These are phyloP conservation scores for Geosmithia flava DNA, from an alignment of 2,329 filamentous ascomycete species.

Conservation along the genomic window DNA sequence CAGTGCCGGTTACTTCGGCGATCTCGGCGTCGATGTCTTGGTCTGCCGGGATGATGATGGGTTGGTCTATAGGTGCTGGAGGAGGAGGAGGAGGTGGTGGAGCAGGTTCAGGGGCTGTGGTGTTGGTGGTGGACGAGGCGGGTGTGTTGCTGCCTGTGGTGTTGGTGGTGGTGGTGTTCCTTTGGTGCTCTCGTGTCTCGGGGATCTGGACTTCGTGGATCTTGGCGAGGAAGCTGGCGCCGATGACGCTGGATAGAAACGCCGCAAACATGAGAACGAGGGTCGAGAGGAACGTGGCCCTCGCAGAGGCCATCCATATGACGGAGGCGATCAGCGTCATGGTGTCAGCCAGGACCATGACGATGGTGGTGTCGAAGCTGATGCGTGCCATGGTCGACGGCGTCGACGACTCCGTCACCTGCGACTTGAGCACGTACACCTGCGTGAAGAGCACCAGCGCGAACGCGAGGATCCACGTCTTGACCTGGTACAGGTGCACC, in stretches of 20 bases:
- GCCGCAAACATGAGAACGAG: constrained; percentile 36
- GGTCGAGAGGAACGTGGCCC: constrained; percentile 42
- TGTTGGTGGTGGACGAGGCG: constrained; percentile 6
- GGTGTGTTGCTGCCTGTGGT: constrained; percentile 10
- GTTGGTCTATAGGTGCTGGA: constrained; percentile 12
- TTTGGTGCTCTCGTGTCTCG: constrained; percentile 33
- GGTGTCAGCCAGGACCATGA: constrained; percentile 52
- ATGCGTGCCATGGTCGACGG: constrained; percentile 55
- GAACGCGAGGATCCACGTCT: constrained; percentile 45
- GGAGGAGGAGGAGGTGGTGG: constrained; percentile 5
- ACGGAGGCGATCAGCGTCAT: constrained; percentile 44
- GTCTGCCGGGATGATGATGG: constrained; percentile 50
- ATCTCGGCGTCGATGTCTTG: constrained; percentile 53
- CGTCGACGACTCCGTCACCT: constrained; percentile 55
- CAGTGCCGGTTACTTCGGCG: constrained; percentile 22
- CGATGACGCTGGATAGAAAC: constrained; percentile 45
- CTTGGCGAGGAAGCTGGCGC: constrained; percentile 44
- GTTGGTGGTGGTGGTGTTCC: constrained; percentile 11
- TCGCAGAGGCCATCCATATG: constrained; percentile 42
- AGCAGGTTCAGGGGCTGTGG: neutral
- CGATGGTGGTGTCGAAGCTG: constrained; percentile 49
- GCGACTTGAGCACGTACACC: constrained; percentile 46
- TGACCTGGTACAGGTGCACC: constrained; percentile 41
- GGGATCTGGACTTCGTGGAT: constrained; percentile 45
- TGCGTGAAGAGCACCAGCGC: constrained; percentile 47